Evolutionary conservation across 2,329 filamentous ascomycete species (phyloP).

Genomic region (Didymella sp.): DNA sequence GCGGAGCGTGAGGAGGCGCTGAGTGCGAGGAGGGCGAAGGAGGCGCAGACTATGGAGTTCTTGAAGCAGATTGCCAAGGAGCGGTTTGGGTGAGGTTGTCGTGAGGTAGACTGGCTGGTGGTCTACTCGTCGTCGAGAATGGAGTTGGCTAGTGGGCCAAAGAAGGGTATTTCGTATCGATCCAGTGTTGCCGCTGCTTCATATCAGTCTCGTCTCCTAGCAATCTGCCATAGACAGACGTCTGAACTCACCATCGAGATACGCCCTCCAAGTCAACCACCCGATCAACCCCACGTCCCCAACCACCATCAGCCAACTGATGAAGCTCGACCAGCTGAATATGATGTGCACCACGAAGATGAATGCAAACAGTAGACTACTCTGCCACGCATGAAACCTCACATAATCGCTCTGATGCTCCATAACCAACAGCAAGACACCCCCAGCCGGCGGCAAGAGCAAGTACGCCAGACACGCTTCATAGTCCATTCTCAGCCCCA

Average conservation of each 20-base stretch:
- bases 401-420: slow-evolving; percentile 98
- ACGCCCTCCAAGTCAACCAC: slow-evolving; percentile 79
- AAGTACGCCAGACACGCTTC: slow-evolving; percentile 92
- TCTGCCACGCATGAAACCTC: slow-evolving; percentile 97
- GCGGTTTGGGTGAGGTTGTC: slow-evolving; percentile 58
- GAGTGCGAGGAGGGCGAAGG: slow-evolving; percentile 73
- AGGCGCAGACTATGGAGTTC: slow-evolving; percentile 84
- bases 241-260: slow-evolving; percentile 75
- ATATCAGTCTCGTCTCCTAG: not conserved
- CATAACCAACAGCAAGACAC: slow-evolving; percentile 80
- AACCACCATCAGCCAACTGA: slow-evolving; percentile 84
- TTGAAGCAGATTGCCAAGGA: slow-evolving; percentile 78
- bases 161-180: slow-evolving; percentile 84
- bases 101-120: not conserved
- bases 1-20: slow-evolving; percentile 83
- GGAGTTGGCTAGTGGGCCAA: slow-evolving; percentile 83
- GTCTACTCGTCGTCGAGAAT: slow-evolving; percentile 84
- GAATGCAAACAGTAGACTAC: slow-evolving; percentile 78
- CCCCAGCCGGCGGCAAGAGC: slow-evolving; percentile 81
- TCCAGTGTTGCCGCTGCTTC: slow-evolving; percentile 64
- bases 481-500: slow-evolving; percentile 85
- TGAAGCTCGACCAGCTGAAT: slow-evolving; percentile 81
- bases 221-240: not conserved
- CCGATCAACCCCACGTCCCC: slow-evolving; percentile 77
- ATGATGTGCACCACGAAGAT: slow-evolving; percentile 77